A percentile compares a stretch with the other conserved stretches of the same genome.
These are phyloP conservation scores for Diaporthe sp. DNA, from an alignment of 2,329 filamentous ascomycete species.

Conservation along the genomic window DNA sequence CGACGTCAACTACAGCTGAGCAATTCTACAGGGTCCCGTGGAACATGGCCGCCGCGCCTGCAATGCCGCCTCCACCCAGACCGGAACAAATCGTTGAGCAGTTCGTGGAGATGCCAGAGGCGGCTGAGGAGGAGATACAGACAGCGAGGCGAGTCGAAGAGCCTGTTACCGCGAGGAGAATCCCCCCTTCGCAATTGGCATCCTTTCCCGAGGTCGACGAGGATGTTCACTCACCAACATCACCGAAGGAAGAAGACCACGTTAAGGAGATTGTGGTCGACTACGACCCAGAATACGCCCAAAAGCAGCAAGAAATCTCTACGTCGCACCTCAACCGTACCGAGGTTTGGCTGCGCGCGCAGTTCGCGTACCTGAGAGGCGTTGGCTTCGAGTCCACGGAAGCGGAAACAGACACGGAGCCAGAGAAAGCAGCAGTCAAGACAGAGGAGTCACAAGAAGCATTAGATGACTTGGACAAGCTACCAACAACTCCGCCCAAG, in stretches of 20 bases:
- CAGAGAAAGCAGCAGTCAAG: constrained; percentile 44
- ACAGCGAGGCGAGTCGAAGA: constrained; percentile 63
- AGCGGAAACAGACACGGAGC: constrained; percentile 47
- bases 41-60: constrained; percentile 57
- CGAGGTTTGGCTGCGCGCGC: constrained; percentile 85
- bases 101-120: constrained; percentile 68
- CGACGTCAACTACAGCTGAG: constrained; percentile 91
- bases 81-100: constrained; percentile 66
- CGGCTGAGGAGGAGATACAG: constrained; percentile 70
- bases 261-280: constrained; percentile 74
- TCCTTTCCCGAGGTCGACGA: constrained; percentile 44
- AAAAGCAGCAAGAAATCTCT: constrained; percentile 77
- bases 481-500: constrained; percentile 38
- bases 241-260: constrained; percentile 64
- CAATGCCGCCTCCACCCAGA: constrained; percentile 39
- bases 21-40: constrained; percentile 91
- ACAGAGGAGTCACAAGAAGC: constrained; percentile 15
- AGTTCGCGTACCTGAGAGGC: constrained; percentile 79
- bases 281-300: constrained; percentile 80
- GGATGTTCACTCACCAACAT: constrained; percentile 47
- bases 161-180: constrained; percentile 47
- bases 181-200: constrained; percentile 38
- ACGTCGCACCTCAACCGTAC: constrained; percentile 85
- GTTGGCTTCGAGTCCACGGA: constrained; percentile 59
- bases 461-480: constrained; percentile 45